These are phyloP conservation scores for Alternaria sp. DNA, from an alignment of 2,329 filamentous ascomycete species.

Conservation along the genomic window DNA sequence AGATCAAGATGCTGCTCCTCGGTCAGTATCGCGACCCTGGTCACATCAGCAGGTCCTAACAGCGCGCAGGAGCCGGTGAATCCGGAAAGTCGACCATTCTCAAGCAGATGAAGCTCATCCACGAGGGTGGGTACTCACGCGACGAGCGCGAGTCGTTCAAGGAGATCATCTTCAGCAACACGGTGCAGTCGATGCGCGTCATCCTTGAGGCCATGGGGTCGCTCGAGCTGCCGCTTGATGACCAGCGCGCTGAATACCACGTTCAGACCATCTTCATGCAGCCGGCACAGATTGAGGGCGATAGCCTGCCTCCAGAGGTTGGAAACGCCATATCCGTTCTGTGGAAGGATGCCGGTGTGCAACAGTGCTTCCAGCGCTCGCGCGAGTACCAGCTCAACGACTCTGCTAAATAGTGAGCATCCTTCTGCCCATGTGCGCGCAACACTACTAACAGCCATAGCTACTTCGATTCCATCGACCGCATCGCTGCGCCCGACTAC, in stretches of 20 bases:
- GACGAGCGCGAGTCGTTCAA: slow-evolving; percentile 78
- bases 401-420: slow-evolving; percentile 88
- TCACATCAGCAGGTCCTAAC: slow-evolving; percentile 39
- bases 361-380: slow-evolving; percentile 94
- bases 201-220: slow-evolving; percentile 75
- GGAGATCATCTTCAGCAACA: slow-evolving; percentile 77
- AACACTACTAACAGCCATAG: slow-evolving; percentile 56
- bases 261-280: slow-evolving; percentile 99
- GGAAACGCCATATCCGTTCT: slow-evolving; percentile 90
- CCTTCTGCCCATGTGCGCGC: slow-evolving; percentile 3
- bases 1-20: slow-evolving; percentile 99
- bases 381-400: slow-evolving; percentile 97
- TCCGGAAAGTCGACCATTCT: slow-evolving; percentile 94
- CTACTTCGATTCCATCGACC: slow-evolving; percentile 95
- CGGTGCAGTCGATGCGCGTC: slow-evolving; percentile 74
- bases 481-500: slow-evolving; percentile 90
- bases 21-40: slow-evolving; percentile 67
- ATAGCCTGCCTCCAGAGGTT: slow-evolving; percentile 92
- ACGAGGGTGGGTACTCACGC: slow-evolving; percentile 97
- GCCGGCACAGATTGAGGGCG: slow-evolving; percentile 93
- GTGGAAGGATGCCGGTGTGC: slow-evolving; percentile 92
- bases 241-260: slow-evolving; percentile 93
- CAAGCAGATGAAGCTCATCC: slow-evolving; percentile 99
- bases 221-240: slow-evolving; percentile 81
- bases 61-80: slow-evolving; percentile 84